Percentiles rank a stretch among this genome's conserved stretches.
Evolutionary conservation across 306 rosid genomes (phyloP).

Genomic region (Cucumis melo): DNA sequence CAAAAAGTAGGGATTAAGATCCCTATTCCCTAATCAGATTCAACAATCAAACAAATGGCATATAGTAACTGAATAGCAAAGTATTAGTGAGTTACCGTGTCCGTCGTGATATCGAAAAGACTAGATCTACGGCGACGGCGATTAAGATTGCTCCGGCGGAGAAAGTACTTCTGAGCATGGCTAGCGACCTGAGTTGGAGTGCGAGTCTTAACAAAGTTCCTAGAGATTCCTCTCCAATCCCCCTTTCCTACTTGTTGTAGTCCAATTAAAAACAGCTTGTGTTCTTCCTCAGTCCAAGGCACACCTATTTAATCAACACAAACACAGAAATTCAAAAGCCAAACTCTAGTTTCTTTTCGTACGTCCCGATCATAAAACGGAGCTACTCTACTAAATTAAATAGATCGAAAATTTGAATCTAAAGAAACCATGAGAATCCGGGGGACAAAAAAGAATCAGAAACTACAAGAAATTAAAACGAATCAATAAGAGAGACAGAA

Average conservation of each 20-base stretch:
- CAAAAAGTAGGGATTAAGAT: background rate
- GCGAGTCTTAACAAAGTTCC: slow-evolving; percentile 90
- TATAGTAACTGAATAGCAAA: background rate
- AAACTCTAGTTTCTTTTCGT: background rate
- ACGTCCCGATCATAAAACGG: background rate
- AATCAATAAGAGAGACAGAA: background rate
- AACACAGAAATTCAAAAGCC: background rate
- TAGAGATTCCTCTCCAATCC: slow-evolving; percentile 97
- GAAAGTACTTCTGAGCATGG: slow-evolving; percentile 96
- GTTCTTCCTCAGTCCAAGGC: slow-evolving; percentile 99
- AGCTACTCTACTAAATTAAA: background rate
- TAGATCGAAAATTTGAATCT: background rate
- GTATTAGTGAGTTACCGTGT: slow-evolving; percentile 34
- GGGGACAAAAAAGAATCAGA: background rate
- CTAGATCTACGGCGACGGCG: slow-evolving; percentile 99
- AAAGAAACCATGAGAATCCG: background rate
- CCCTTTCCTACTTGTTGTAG: slow-evolving; percentile 95
- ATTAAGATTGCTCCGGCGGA: slow-evolving; percentile 76
- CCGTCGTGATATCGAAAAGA: slow-evolving; percentile 94
- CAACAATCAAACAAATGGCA: background rate
- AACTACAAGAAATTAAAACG: background rate
- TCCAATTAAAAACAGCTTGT: slow-evolving; percentile 82
- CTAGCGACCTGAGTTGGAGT: slow-evolving; percentile 99
- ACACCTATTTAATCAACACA: slow-evolving; percentile 37
- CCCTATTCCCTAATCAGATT: background rate